Evolutionary conservation across 768 basidiomycete species (phyloP).

Genomic region (Lactifluus hygrophoroides): DNA sequence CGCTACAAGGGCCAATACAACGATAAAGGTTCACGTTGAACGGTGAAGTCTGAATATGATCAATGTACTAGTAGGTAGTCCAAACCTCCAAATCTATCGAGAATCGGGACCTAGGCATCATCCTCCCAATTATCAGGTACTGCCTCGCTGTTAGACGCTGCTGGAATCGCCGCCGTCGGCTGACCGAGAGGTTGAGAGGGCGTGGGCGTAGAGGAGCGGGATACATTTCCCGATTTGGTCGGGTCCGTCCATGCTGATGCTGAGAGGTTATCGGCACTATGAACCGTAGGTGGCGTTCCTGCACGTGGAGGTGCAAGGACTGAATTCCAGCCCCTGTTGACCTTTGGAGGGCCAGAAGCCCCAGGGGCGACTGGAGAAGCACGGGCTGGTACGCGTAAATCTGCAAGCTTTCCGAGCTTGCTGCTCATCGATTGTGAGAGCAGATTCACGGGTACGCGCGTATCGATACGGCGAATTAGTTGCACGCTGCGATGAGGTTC

Average conservation of each 20-base stretch:
- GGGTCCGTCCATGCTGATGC: neutral
- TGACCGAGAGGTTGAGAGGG: conserved; percentile 6
- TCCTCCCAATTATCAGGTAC: conserved; percentile 55
- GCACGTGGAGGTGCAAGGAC: conserved; percentile 24
- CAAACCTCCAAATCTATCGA: neutral
- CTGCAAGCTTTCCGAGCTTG: conserved; percentile 54
- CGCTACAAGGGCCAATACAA: neutral
- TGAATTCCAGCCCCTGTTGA: conserved; percentile 28
- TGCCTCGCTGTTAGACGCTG: conserved; percentile 13
- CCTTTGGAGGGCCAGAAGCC: conserved; percentile 5
- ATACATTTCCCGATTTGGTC: neutral
- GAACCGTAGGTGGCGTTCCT: neutral
- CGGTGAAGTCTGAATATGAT: too few species aligned
- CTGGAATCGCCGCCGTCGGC: neutral
- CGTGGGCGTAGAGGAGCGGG: conserved; percentile 16
- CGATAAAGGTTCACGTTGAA: neutral
- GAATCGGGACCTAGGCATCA: conserved; percentile 28
- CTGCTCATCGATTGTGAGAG: conserved; percentile 37
- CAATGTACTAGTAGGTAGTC: too few species aligned
- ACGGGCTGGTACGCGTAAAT: conserved; percentile 35
- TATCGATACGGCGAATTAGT: conserved; percentile 73
- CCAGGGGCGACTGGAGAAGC: conserved; percentile 20
- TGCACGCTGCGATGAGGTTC: conserved; percentile 86
- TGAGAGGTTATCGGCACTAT: neutral
- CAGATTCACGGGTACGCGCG: conserved; percentile 63